These are phyloP conservation scores for Kodamaea arcana DNA, from an alignment of 1,139 yeast species.

Conservation along the genomic window DNA sequence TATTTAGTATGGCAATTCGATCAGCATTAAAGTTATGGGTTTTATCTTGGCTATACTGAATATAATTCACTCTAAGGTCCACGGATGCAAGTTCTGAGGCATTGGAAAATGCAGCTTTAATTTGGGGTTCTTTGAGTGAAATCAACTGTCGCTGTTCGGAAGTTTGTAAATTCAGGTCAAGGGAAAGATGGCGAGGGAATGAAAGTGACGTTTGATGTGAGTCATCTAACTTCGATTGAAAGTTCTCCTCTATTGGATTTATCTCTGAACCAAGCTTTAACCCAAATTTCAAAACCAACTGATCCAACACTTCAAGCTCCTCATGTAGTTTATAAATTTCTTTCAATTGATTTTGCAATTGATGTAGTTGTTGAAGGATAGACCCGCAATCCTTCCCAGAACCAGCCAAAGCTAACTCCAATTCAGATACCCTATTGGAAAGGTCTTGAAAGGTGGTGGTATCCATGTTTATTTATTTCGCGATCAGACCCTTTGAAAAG, in stretches of 20 bases:
- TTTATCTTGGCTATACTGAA: conserved; percentile 16
- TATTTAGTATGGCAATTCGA: conserved; percentile 6
- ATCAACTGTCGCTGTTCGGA: conserved; percentile 21
- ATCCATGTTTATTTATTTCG: conserved; percentile 5
- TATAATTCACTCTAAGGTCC: conserved; percentile 20
- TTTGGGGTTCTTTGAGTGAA: conserved; percentile 17
- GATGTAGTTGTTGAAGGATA: conserved; percentile 11
- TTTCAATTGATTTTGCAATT: conserved; percentile 15
- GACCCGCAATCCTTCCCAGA: conserved; percentile 6
- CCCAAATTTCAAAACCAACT: conserved; percentile 19
- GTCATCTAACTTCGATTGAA: background rate
- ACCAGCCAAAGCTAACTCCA: conserved; percentile 7
- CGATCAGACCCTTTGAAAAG: too few species aligned
- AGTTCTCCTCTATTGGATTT: conserved; percentile 6
- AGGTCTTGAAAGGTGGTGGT: conserved; percentile 6
- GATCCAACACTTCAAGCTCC: conserved; percentile 20
- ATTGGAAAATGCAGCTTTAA: conserved; percentile 19
- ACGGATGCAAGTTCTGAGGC: conserved; percentile 20
- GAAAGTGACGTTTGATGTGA: conserved; percentile 1
- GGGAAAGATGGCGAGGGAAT: too few species aligned
- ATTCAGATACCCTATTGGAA: conserved; percentile 4
- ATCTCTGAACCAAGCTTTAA: conserved; percentile 14
- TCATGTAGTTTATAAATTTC: conserved; percentile 16
- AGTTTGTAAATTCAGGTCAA: too few species aligned
- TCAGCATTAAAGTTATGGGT: conserved; percentile 15